Evolutionary conservation across 1,284 basidiomycete species (phyloP).

Genomic region (Amylostereum chailletii): DNA sequence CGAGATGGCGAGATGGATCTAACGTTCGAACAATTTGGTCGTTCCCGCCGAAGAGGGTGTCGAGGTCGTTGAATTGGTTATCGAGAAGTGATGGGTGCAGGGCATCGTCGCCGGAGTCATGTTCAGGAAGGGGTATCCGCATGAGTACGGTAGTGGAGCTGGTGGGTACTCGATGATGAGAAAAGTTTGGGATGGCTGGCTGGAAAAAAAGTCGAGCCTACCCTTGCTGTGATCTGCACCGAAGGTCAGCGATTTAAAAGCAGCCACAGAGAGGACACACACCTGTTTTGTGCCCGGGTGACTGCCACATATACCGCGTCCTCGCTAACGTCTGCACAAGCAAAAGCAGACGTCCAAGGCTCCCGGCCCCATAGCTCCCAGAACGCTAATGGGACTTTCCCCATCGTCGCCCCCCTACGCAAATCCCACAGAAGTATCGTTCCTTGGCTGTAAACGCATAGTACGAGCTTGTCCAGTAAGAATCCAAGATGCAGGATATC

Average conservation of each 20-base stretch:
- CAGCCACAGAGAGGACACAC: background rate
- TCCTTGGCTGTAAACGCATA: slow-evolving; percentile 30
- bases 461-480: slow-evolving; percentile 31
- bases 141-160: slow-evolving; percentile 4
- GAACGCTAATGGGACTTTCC: background rate
- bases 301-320: slow-evolving; percentile 12
- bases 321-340: slow-evolving; percentile 16
- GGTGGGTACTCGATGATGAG: too few species aligned
- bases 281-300: slow-evolving; percentile 7
- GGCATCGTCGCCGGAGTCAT: background rate
- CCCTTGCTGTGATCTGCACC: background rate
- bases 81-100: slow-evolving; percentile 3
- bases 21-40: slow-evolving; percentile 25
- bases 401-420: background rate
- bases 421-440: slow-evolving; percentile 28
- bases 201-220: slow-evolving; percentile 8
- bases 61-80: slow-evolving; percentile 11
- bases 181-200: background rate
- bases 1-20: slow-evolving; percentile 18
- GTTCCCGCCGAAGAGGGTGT: slow-evolving; percentile 4
- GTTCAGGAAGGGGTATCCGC: slow-evolving; percentile 1
- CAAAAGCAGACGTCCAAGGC: slow-evolving; percentile 21
- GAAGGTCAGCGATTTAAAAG: background rate
- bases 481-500: slow-evolving; percentile 24
- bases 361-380: slow-evolving; percentile 12